Percentiles rank a stretch among this genome's conserved stretches.
Evolutionary conservation across 1,284 basidiomycete genomes (phyloP).

Genomic region (Malassezia psittaci): DNA sequence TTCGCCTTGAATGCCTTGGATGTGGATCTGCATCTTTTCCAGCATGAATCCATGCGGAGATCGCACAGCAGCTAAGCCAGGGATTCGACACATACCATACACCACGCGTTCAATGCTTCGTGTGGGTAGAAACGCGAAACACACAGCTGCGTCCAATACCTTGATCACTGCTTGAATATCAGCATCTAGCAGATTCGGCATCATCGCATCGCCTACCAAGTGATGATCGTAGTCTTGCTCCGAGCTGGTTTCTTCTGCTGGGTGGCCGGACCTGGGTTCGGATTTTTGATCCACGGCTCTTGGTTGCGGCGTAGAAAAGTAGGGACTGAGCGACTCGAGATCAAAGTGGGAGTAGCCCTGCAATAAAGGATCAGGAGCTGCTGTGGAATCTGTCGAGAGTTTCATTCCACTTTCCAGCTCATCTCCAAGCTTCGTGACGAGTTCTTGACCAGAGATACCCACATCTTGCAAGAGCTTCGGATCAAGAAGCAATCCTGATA

Average conservation of each 20-base stretch:
- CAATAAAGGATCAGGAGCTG: conserved; percentile 17
- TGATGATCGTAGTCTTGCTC: too few species aligned
- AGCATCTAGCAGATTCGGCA: conserved; percentile 25
- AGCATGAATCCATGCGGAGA: conserved; percentile 12
- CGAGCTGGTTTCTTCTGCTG: conserved; percentile 4
- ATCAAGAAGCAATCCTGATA: conserved; percentile 1
- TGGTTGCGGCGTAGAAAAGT: conserved; percentile 21
- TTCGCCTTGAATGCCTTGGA: conserved; percentile 20
- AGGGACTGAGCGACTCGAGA: conserved; percentile 30
- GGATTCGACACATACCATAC: conserved; percentile 32
- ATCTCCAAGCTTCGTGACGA: background rate
- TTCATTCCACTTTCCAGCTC: background rate
- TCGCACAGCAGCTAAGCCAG: conserved; percentile 28
- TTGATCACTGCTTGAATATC: conserved; percentile 34
- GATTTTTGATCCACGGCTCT: background rate
- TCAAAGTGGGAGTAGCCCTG: conserved; percentile 44
- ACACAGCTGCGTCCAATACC: conserved; percentile 34
- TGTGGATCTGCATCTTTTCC: conserved; percentile 13
- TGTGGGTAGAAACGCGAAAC: conserved; percentile 39
- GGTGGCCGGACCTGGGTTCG: background rate
- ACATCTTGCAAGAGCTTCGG: background rate
- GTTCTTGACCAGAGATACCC: background rate
- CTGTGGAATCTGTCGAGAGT: background rate
- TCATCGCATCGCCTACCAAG: conserved; percentile 6
- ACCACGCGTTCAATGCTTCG: conserved; percentile 27